Percentiles rank a stretch among this genome's conserved stretches.
phyloP scores from a whole-genome alignment of 2,329 filamentous ascomycete genomes.

The Aspergillus ruber region DNA sequence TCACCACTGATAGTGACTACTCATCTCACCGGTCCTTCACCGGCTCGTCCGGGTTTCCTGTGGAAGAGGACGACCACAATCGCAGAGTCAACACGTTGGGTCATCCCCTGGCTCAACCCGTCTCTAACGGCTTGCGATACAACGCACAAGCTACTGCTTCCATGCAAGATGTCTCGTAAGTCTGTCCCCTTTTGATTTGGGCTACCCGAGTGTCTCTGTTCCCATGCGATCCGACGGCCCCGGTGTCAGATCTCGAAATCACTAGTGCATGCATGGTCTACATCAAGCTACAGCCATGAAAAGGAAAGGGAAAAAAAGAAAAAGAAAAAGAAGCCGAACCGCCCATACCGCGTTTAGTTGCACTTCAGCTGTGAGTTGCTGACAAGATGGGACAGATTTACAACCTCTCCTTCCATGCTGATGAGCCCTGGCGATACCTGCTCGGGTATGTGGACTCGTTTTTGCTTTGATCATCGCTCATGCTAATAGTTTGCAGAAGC shows the following conservation, averaged over 20 bases:
- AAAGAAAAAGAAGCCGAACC: too few relatives aligned
- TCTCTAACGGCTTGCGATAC: slow-evolving; percentile 47
- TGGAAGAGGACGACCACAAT: slow-evolving; percentile 42
- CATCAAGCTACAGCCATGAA: too few relatives aligned
- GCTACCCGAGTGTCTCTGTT: slow-evolving; percentile 18
- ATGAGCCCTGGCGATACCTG: slow-evolving; percentile 48
- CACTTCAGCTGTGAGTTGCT: not conserved
- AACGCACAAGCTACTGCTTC: slow-evolving; percentile 43
- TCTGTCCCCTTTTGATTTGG: slow-evolving; percentile 37
- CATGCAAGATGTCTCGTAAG: slow-evolving; percentile 51
- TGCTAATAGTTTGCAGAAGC: not conserved
- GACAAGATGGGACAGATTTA: slow-evolving; percentile 40
- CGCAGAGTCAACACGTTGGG: slow-evolving; percentile 46
- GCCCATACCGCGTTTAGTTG: too few relatives aligned
- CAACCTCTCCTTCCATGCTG: slow-evolving; percentile 45
- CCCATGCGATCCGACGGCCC: not conserved
- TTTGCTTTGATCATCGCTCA: slow-evolving; percentile 11
- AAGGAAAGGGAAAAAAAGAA: too few relatives aligned
- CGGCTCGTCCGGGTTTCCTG: slow-evolving; percentile 27
- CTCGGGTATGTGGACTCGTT: slow-evolving; percentile 42
- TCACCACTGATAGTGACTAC: slow-evolving; percentile 36
- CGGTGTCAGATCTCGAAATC: too few relatives aligned
- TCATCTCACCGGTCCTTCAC: slow-evolving; percentile 30
- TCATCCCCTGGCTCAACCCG: slow-evolving; percentile 40
- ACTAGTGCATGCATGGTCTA: too few relatives aligned